Base-by-base conservation (phyloP, 2,329 filamentous ascomycete species). In the Beauveria brongniartii region DNA sequence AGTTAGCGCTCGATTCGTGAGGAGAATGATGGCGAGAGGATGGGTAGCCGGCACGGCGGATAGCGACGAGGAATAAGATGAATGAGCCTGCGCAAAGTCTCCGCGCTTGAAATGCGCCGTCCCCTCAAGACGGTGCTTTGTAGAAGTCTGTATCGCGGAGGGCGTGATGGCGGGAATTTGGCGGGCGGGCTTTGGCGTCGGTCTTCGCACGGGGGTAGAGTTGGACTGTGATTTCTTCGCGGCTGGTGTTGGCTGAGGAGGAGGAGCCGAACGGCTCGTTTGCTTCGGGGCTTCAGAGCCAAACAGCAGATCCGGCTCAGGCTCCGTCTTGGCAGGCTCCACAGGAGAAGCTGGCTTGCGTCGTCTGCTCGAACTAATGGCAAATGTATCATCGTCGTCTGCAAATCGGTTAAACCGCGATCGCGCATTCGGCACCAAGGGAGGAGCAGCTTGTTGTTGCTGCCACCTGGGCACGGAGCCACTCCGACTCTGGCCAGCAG, bases 101-200 rank as follows among this genome's bases (percentile, higher is more conserved):
- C 94, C 94, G 41, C 91, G 86, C 74, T 97, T 97, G 77, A 96
- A 97, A 65, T 95, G 90, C 58, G 89, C 88, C 10, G 92, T 91
- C 20, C 93, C 94, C 64, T 87, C 86, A 53, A 88, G 81, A 16
- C 94, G 89, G 68, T 94, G 85, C 52, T 84, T 82, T n/a, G 88
- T 88, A 10, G 91, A 96, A 4, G 84, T 84, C 64, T 88, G 83
- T 20, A 97, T 79, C 0, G 87, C 86, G 7, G 85, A 81, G 1
- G 86, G 76, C 4, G 90, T 87, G 14, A 95, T 78, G 1, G 81
- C 70, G 1, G 93, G 92, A 40, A 90, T 78, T 41, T 80, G 79
- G 16, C 87, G 81, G 44, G 79, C 73, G 37, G 82, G 79, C 10
- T 76, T 77, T 55, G 79, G 78, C 1, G 80, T 73, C 44, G 76